These are phyloP conservation scores for Cercospora sp. DNA, from an alignment of 2,329 filamentous ascomycete species.

Conservation along the genomic window DNA sequence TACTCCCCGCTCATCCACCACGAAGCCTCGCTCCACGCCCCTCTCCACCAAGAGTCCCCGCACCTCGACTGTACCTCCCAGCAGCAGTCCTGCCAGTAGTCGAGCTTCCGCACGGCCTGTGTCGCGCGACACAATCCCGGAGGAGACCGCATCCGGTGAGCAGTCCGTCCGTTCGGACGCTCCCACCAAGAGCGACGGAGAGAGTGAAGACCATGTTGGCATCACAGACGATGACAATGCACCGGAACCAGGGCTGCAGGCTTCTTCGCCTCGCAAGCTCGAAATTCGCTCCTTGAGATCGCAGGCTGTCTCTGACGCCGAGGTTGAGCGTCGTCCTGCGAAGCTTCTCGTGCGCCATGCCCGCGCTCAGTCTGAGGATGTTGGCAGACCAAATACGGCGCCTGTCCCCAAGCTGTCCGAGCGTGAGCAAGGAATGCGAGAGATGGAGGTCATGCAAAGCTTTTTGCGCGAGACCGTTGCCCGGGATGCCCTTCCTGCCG, in stretches of 20 bases:
- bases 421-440: conserved; percentile 28
- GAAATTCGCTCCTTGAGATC: conserved; percentile 31
- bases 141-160: conserved; percentile 21
- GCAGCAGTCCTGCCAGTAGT: conserved; percentile 12
- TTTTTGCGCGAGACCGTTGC: conserved; percentile 32
- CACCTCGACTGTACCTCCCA: conserved; percentile 8
- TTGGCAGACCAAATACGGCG: conserved; percentile 25
- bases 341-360: conserved; percentile 21
- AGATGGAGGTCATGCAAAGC: conserved; percentile 35
- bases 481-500: conserved; percentile 29
- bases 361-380: conserved; percentile 29
- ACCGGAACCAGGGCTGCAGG: conserved; percentile 18
- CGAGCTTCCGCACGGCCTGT: conserved; percentile 19
- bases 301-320: conserved; percentile 31
- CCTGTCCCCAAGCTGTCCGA: conserved; percentile 23
- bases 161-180: background rate
- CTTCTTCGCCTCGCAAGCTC: conserved; percentile 30
- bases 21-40: conserved; percentile 17
- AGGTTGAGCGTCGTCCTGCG: conserved; percentile 26
- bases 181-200: background rate
- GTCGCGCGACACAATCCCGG: conserved; percentile 32
- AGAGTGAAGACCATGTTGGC: background rate
- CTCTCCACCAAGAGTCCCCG: conserved; percentile 12
- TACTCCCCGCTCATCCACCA: conserved; percentile 9
- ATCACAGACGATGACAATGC: conserved; percentile 6